Percentiles rank a stretch among this genome's conserved stretches.
Evolutionary conservation across 176 grass and related monocot species (phyloP).

Genomic region (Tillandsia leiboldiana): DNA sequence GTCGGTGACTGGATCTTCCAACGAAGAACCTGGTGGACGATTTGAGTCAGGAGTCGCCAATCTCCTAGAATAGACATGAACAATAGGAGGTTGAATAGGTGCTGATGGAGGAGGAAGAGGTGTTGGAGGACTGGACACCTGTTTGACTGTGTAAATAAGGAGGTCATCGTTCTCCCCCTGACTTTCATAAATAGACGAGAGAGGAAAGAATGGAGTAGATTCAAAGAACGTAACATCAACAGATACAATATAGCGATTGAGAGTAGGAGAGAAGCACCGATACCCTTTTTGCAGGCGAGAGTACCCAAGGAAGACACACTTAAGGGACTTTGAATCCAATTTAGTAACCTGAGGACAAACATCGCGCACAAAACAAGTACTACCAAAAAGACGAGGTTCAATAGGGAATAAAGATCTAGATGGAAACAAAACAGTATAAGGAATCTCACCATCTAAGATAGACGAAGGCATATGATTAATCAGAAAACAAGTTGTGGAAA

Average conservation of each 20-base stretch:
- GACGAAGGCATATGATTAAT: not conserved
- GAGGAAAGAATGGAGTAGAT: not conserved
- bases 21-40: not conserved
- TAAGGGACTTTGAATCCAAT: not conserved
- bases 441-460: not conserved
- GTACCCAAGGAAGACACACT: not conserved
- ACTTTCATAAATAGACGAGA: not conserved
- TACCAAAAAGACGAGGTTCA: not conserved
- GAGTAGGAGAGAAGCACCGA: not conserved
- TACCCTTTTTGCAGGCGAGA: not conserved
- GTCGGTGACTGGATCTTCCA: not conserved
- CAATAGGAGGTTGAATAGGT: not conserved
- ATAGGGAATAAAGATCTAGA: not conserved
- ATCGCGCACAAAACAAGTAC: not conserved
- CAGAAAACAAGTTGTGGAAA: not conserved
- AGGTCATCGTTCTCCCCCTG: no score
- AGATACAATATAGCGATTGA: not conserved
- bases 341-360: not conserved
- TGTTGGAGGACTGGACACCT: not conserved
- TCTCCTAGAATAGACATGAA: not conserved
- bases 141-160: not conserved
- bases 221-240: conserved; percentile 1
- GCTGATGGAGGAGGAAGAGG: not conserved
- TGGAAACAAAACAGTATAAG: not conserved
- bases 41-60: not conserved